These are phyloP conservation scores for Albizia julibrissin DNA, from an alignment of 306 rosid genomes.

Conservation along the genomic window DNA sequence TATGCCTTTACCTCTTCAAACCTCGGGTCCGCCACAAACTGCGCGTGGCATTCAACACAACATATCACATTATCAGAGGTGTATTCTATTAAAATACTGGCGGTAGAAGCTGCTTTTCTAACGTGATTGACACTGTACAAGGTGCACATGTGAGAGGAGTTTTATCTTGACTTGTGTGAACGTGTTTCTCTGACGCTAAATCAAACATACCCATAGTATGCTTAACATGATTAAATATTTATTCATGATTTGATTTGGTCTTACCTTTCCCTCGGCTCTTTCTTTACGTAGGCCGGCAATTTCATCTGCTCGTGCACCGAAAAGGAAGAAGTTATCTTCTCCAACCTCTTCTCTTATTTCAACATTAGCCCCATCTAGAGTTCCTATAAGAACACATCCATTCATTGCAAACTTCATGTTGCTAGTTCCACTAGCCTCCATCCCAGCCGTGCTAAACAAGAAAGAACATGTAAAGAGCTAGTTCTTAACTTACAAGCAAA, in stretches of 20 bases:
- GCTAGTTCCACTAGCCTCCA: slow-evolving; percentile 99
- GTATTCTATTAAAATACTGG: background rate
- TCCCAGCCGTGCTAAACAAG: slow-evolving; percentile 79
- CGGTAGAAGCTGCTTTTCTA: no score
- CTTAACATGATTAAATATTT: background rate
- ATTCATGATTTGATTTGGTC: background rate
- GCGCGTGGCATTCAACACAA: slow-evolving; percentile 29
- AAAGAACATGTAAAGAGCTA: background rate
- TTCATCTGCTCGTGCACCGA: slow-evolving; percentile 86
- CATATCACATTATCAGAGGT: background rate
- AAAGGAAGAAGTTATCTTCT: slow-evolving; percentile 84
- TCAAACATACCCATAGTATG: no score
- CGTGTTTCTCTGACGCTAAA: no score
- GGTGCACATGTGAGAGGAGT: no score
- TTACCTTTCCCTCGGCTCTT: slow-evolving; percentile 83
- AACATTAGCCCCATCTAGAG: slow-evolving; percentile 94
- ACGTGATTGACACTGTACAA: no score
- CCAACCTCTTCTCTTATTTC: slow-evolving; percentile 97
- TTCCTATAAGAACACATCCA: slow-evolving; percentile 88
- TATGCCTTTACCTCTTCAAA: slow-evolving; percentile 88
- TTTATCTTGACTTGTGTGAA: no score
- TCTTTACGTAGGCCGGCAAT: slow-evolving; percentile 79
- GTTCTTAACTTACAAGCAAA: background rate
- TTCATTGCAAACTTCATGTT: slow-evolving; percentile 97
- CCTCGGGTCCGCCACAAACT: slow-evolving; percentile 84